Base-by-base conservation (phyloP, 768 basidiomycete species). In the Calocybe indica region DNA sequence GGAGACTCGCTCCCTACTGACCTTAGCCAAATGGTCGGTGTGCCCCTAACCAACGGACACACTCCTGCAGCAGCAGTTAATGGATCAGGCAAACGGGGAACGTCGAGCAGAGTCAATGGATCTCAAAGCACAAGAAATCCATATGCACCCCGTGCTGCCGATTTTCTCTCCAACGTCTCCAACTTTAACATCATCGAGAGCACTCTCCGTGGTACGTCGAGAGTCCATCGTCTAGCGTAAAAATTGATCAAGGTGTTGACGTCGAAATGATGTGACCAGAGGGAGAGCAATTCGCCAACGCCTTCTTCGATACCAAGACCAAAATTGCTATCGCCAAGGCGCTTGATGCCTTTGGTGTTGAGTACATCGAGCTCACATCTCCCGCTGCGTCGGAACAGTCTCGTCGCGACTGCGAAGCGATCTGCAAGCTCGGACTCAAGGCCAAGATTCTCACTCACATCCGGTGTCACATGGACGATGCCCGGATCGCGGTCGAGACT, bases 381-480 rank as follows among this genome's bases (percentile, higher is more conserved):
- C 95, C 96, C 41, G 92, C 88, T 38, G 95, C 96, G 15, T 97
- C 95, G 5, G 92, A 97, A 61, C 93, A 98, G 68, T 96, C 93
- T 14, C 81, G 88, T 32, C 64, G 74, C 30, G 95, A 98, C 62
- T 99, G 96, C 72, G 92, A 95, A 73, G 89, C 91, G 40, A 99
- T 99, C 69, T 99, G 96, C 84, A 94, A 92, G 78, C 90, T 98
- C 56, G 93, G 94, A 2, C 76, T 98, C 67, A 92, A 90, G 75
- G 77, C 85, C 61, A 96, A 95, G 79, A 93, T 98, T 67, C 80
- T 98, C 52, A 99, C 96, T 5, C 96, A 99, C 74, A 98, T 99
- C 58, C 84, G 96, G 40, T 99, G 96, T 68, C 96, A 99, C 66
- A 98, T 99, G 96, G 94, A 98, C 61, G 96, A 99, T 70, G 96